Evolutionary conservation across 2,329 filamentous ascomycete genomes (phyloP).

Genomic region (Penicillium sp.): DNA sequence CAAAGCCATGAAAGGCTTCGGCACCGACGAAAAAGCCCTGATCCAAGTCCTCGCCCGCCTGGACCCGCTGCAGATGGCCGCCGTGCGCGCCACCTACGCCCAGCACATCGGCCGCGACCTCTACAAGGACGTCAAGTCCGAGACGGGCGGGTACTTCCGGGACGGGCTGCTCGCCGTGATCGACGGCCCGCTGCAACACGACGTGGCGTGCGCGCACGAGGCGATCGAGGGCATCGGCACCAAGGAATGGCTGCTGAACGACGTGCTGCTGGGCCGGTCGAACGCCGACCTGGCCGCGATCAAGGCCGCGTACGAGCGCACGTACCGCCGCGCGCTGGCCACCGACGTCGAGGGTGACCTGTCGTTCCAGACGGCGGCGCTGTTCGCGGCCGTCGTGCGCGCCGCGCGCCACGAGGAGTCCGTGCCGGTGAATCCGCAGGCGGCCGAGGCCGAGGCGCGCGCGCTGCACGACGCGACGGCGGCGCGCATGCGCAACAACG

Average conservation of each 20-base stretch:
- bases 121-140: conserved; percentile 70
- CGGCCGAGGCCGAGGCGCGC: conserved; percentile 71
- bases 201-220: conserved; percentile 67
- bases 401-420: conserved; percentile 75
- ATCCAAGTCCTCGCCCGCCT: conserved; percentile 68
- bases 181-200: conserved; percentile 74
- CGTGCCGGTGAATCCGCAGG: conserved; percentile 66
- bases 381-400: conserved; percentile 78
- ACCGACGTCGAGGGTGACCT: conserved; percentile 72
- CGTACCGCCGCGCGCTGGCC: conserved; percentile 65
- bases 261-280: conserved; percentile 74
- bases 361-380: conserved; percentile 77
- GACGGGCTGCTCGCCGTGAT: conserved; percentile 71
- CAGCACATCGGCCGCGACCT: conserved; percentile 64
- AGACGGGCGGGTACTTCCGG: conserved; percentile 72
- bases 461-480: conserved; percentile 75
- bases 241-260: conserved; percentile 81
- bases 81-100: conserved; percentile 66
- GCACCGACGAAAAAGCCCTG: conserved; percentile 77
- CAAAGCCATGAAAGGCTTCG: conserved; percentile 88
- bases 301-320: conserved; percentile 70
- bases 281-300: conserved; percentile 89
- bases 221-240: conserved; percentile 79
- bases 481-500: conserved; percentile 54
- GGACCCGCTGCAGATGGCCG: conserved; percentile 73